Percentiles rank a stretch among this genome's conserved stretches.
Conservation (phyloP, 768 basidiomycete genomes). For the Cyclocybe cylindracea region DNA sequence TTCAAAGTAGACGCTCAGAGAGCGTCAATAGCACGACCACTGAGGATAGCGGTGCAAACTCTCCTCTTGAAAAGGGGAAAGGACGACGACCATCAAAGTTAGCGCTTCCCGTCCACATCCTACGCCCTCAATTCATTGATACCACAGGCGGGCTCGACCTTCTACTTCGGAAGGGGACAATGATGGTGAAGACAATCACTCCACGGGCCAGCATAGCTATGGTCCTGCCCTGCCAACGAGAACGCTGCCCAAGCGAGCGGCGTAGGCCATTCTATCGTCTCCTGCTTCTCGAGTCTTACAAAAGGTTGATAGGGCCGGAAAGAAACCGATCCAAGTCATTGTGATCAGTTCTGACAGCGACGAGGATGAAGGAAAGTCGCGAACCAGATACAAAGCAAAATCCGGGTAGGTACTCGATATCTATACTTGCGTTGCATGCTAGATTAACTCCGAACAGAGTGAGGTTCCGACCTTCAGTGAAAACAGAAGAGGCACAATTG, state of each 20-base stretch:
- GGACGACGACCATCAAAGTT: conserved; percentile 43
- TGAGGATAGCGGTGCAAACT: conserved; percentile 32
- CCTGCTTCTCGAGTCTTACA: neutral
- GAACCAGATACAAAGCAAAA: conserved; percentile 10
- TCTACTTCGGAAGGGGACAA: conserved; percentile 50
- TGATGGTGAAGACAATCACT: conserved; percentile 36
- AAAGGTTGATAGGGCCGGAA: conserved; percentile 33
- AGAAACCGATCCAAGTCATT: conserved; percentile 34
- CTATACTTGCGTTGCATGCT: neutral
- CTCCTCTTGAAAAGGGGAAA: conserved; percentile 31
- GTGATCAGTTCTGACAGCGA: conserved; percentile 41
- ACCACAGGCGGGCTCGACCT: conserved; percentile 51
- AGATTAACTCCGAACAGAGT: conserved; percentile 1
- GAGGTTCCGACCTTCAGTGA: conserved; percentile 14
- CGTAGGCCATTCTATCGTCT: conserved; percentile 39
- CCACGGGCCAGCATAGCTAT: conserved; percentile 32
- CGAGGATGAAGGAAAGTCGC: conserved; percentile 26
- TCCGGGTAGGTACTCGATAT: conserved; percentile 8
- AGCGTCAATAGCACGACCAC: conserved; percentile 53
- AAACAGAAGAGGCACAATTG: conserved; percentile 39
- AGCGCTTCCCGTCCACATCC: conserved; percentile 13
- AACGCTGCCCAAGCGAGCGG: conserved; percentile 56
- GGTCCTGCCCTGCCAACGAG: conserved; percentile 46
- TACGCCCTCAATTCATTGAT: neutral
- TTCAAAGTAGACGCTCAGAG: conserved; percentile 50